These are phyloP conservation scores for Artemisia tridentata DNA, from an alignment of 129 eudicot species.

Conservation along the genomic window DNA sequence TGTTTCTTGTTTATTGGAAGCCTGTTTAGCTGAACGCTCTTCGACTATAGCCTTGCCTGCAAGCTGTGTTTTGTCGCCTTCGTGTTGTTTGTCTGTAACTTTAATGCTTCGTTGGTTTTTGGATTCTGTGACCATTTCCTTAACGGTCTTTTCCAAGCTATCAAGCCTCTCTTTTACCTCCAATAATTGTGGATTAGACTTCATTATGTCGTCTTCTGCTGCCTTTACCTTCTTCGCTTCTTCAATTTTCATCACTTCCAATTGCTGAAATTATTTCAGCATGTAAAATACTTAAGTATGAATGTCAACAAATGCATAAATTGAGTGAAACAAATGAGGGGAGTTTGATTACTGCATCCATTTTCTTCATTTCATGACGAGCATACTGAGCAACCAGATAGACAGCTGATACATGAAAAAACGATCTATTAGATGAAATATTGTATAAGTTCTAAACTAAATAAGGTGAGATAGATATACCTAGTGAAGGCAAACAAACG, in stretches of 20 bases:
- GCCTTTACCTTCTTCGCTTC: slow-evolving; percentile 60
- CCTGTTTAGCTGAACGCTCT: slow-evolving; percentile 7
- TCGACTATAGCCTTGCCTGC: background rate
- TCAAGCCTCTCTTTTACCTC: slow-evolving; percentile 77
- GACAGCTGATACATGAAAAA: slow-evolving; percentile 61
- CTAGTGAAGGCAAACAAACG: slow-evolving; percentile 83
- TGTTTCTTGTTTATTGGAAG: slow-evolving; percentile 20
- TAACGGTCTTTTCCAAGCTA: slow-evolving; percentile 57
- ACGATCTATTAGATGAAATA: slow-evolving; percentile 17
- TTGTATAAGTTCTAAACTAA: background rate
- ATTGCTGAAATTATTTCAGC: slow-evolving; percentile 34
- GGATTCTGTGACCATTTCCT: slow-evolving; percentile 51
- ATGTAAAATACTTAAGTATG: background rate
- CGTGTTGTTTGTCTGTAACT: slow-evolving; percentile 8
- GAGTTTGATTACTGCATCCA: slow-evolving; percentile 72
- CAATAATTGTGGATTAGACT: slow-evolving; percentile 51
- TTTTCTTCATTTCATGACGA: slow-evolving; percentile 82
- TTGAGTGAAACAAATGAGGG: slow-evolving; percentile 3
- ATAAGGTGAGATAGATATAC: slow-evolving; percentile 28
- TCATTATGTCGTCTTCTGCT: slow-evolving; percentile 34
- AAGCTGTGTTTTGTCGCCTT: slow-evolving; percentile 17
- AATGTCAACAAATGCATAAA: background rate
- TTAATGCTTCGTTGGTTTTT: slow-evolving; percentile 38
- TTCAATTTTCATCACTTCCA: slow-evolving; percentile 47
- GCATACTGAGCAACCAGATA: slow-evolving; percentile 92